Evolutionary conservation across 1,284 basidiomycete species (phyloP).

Genomic region (Malassezia obtusa): DNA sequence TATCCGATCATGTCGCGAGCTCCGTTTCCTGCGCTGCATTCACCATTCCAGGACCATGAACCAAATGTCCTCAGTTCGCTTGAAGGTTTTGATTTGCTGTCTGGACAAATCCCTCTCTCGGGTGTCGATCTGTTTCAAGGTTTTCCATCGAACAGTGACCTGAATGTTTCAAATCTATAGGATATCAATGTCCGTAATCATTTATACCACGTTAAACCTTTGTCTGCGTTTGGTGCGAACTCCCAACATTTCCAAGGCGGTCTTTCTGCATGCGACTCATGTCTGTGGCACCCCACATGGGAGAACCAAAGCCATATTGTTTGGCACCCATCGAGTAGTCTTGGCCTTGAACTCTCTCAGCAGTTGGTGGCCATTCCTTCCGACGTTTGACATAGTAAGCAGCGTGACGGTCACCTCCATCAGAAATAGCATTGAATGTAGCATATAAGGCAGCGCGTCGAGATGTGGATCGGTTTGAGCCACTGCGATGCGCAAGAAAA

Average conservation of each 20-base stretch:
- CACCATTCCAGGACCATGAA: too few species aligned
- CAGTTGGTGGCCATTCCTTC: slow-evolving; percentile 38
- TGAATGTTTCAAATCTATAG: not conserved
- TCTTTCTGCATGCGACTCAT: not conserved
- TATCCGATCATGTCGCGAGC: too few species aligned
- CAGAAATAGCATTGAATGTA: slow-evolving; percentile 40
- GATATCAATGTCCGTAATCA: too few species aligned
- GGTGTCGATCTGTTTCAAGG: not conserved
- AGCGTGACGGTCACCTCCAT: slow-evolving; percentile 41
- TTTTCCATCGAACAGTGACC: not conserved
- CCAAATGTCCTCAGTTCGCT: not conserved
- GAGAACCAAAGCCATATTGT: slow-evolving; percentile 14
- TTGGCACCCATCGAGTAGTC: slow-evolving; percentile 32
- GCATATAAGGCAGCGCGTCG: slow-evolving; percentile 45
- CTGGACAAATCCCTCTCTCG: not conserved
- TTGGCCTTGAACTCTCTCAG: slow-evolving; percentile 32
- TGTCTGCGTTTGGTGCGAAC: not conserved
- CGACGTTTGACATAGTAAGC: slow-evolving; percentile 42
- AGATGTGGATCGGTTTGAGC: slow-evolving; percentile 29
- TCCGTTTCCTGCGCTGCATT: too few species aligned
- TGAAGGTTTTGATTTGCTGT: not conserved
- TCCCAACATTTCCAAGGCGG: not conserved
- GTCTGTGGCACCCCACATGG: slow-evolving; percentile 12
- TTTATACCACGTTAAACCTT: too few species aligned
- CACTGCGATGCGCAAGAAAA: slow-evolving; percentile 45